Evolutionary conservation across 768 basidiomycete species (phyloP).

Genomic region (Exidia glandulosa): DNA sequence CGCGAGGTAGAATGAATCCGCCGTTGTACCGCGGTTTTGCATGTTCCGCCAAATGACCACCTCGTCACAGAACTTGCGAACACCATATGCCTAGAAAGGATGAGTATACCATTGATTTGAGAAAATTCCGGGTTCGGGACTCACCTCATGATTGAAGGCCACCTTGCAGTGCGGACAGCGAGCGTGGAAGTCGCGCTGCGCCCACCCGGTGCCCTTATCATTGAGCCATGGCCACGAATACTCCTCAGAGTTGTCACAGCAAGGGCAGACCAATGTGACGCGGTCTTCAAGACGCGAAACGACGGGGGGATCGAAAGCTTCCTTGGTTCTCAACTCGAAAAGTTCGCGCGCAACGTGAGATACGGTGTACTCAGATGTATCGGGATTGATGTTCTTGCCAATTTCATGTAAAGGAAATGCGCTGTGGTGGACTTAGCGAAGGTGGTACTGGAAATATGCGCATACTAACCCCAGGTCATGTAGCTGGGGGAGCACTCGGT

Average conservation of each 20-base stretch:
- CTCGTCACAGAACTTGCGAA: not conserved
- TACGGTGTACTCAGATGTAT: not conserved
- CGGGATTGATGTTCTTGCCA: not conserved
- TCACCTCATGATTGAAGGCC: not conserved
- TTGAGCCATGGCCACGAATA: not conserved
- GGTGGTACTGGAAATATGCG: not conserved
- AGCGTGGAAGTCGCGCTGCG: not conserved
- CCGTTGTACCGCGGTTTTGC: not conserved
- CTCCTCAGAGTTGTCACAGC: not conserved
- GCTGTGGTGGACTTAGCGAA: not conserved
- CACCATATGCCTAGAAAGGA: not conserved
- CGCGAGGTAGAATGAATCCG: not conserved
- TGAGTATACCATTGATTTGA: not conserved
- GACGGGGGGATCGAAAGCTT: not conserved
- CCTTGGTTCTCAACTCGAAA: not conserved
- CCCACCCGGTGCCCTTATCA: not conserved
- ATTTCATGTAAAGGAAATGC: not conserved
- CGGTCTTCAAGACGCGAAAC: not conserved
- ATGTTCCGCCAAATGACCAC: not conserved
- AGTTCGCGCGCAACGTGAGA: not conserved
- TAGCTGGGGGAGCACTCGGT: not conserved
- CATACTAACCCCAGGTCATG: not conserved
- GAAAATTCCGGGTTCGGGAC: not conserved
- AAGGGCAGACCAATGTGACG: not conserved
- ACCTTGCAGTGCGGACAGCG: not conserved